Percentiles rank a stretch among this genome's conserved stretches.
phyloP scores from a whole-genome alignment of 2,329 filamentous ascomycete genomes.

The Hypomyces rosellus region DNA sequence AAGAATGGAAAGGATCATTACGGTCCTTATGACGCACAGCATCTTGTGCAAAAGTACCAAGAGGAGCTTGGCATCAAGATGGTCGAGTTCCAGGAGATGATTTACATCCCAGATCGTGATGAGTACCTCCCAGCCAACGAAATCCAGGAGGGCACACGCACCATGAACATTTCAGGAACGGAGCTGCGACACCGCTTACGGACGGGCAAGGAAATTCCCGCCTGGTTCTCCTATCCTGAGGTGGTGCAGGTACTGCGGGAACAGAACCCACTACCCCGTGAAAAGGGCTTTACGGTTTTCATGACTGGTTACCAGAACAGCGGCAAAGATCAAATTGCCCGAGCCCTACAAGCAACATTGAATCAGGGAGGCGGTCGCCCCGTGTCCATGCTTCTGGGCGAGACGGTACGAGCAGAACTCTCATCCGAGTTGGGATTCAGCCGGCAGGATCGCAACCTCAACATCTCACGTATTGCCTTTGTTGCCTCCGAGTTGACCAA shows the following conservation, averaged over 20 bases:
- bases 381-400: conserved; percentile 88
- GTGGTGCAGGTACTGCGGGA: conserved; percentile 94
- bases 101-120: conserved; percentile 93
- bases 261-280: conserved; percentile 83
- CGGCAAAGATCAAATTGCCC: conserved; percentile 94
- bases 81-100: conserved; percentile 99
- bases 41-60: conserved; percentile 92
- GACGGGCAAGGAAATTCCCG: conserved; percentile 89
- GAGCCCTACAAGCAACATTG: conserved; percentile 90
- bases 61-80: conserved; percentile 97
- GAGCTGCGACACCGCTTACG: conserved; percentile 89
- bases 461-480: conserved; percentile 94
- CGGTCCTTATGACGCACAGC: conserved; percentile 94
- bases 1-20: conserved; percentile 95
- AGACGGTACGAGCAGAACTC: conserved; percentile 89
- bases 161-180: conserved; percentile 78
- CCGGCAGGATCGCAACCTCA: conserved; percentile 84
- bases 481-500: conserved; percentile 92
- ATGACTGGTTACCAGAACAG: conserved; percentile 94
- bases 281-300: conserved; percentile 98
- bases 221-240: conserved; percentile 99
- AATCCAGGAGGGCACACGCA: conserved; percentile 76
- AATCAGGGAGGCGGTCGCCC: conserved; percentile 97
- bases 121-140: conserved; percentile 94
- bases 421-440: conserved; percentile 95